Conservation (phyloP, 257 asterid genomes). For the Plantago ovata region DNA sequence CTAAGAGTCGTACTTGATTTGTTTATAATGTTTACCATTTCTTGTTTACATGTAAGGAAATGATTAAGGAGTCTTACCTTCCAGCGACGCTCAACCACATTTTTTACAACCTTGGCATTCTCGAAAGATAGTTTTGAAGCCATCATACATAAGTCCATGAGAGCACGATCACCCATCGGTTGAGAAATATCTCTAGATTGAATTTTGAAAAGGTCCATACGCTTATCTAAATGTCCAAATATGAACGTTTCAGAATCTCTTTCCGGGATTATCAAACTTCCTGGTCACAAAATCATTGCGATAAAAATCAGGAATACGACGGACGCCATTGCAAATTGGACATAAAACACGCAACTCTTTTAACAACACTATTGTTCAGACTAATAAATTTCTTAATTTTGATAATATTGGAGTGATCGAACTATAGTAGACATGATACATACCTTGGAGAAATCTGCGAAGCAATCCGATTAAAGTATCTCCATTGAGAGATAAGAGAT, state of each 20-base stretch:
- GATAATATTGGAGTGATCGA: not conserved
- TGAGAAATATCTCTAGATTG: slow-evolving; percentile 12
- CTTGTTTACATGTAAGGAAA: not conserved
- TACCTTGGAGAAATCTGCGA: slow-evolving; percentile 53
- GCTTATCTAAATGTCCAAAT: slow-evolving; percentile 85
- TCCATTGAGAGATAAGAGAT: slow-evolving; percentile 68
- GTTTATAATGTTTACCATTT: too few relatives aligned
- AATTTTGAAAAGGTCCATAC: slow-evolving; percentile 46
- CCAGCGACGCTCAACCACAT: slow-evolving; percentile 71
- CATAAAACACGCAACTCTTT: not conserved
- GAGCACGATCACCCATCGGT: slow-evolving; percentile 41
- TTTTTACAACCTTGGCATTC: slow-evolving; percentile 67
- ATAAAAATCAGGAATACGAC: not conserved
- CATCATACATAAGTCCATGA: slow-evolving; percentile 86
- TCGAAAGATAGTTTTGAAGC: slow-evolving; percentile 88
- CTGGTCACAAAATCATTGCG: slow-evolving; percentile 29
- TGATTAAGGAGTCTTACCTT: slow-evolving; percentile 41
- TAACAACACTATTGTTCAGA: not conserved
- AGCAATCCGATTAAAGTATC: slow-evolving; percentile 45
- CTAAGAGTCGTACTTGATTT: too few relatives aligned
- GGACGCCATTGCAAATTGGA: not conserved
- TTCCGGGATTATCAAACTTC: slow-evolving; percentile 57
- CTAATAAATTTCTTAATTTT: not conserved
- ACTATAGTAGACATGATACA: not conserved
- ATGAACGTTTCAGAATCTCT: slow-evolving; percentile 74